Evolutionary conservation across 495 filamentous ascomycete species (phyloP).

Genomic region (Haplographium delicatum): DNA sequence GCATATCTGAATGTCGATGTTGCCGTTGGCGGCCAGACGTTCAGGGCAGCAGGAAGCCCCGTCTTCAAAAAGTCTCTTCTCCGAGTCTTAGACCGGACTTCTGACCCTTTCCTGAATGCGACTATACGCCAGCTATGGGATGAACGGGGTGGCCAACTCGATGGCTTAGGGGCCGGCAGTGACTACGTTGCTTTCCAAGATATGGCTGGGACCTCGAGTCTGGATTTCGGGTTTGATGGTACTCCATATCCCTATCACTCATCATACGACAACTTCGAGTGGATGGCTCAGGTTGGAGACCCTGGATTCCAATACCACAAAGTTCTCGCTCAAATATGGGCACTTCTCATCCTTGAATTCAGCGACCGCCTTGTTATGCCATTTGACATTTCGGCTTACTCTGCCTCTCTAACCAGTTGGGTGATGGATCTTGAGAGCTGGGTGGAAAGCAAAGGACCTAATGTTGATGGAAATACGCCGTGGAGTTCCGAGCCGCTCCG

Average conservation of each 20-base stretch:
- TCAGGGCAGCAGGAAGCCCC: slow-evolving; percentile 73
- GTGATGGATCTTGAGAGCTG: slow-evolving; percentile 61
- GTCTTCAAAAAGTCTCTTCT: slow-evolving; percentile 67
- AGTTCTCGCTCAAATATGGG: slow-evolving; percentile 71
- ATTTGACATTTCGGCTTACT: slow-evolving; percentile 68
- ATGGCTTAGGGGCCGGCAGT: slow-evolving; percentile 70
- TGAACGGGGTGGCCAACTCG: slow-evolving; percentile 54
- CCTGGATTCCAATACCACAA: slow-evolving; percentile 80
- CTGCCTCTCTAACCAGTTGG: slow-evolving; percentile 59
- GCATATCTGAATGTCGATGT: slow-evolving; percentile 92
- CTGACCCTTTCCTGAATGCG: slow-evolving; percentile 65
- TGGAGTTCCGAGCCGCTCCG: slow-evolving; percentile 55
- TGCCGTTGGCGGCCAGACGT: slow-evolving; percentile 69
- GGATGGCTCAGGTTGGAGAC: slow-evolving; percentile 75
- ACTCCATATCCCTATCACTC: slow-evolving; percentile 71
- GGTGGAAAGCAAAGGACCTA: slow-evolving; percentile 47
- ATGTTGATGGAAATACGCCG: slow-evolving; percentile 30
- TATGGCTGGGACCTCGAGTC: slow-evolving; percentile 83
- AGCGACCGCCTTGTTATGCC: slow-evolving; percentile 75
- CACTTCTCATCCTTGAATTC: slow-evolving; percentile 79
- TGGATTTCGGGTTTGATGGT: slow-evolving; percentile 79
- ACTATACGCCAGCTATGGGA: slow-evolving; percentile 76
- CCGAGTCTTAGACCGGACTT: slow-evolving; percentile 64
- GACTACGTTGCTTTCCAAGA: slow-evolving; percentile 92
- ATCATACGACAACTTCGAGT: slow-evolving; percentile 85